Evolutionary conservation across 2,329 filamentous ascomycete species (phyloP).

Genomic region (Allantophomopsis cytisporea): DNA sequence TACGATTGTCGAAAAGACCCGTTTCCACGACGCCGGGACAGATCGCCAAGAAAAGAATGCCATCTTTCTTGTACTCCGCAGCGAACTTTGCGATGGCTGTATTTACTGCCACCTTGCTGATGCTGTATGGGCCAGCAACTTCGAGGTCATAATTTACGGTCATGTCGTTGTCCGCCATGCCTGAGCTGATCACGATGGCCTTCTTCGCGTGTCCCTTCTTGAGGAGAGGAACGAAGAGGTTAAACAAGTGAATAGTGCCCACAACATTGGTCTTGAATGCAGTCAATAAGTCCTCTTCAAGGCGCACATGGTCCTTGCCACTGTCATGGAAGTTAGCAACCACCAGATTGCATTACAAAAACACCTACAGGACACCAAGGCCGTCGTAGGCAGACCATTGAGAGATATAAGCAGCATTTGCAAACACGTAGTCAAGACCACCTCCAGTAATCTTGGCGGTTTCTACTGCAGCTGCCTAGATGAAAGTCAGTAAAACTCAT

Average conservation of each 20-base stretch:
- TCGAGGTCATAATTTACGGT: conserved; percentile 23
- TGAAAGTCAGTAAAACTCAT: conserved; percentile 25
- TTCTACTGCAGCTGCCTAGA: too few relatives aligned
- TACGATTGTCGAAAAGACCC: conserved; percentile 14
- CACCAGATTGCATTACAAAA: background rate
- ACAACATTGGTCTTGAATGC: conserved; percentile 32
- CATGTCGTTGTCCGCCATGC: conserved; percentile 30
- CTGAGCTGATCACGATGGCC: conserved; percentile 32
- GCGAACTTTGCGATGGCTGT: conserved; percentile 37
- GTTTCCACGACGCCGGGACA: conserved; percentile 35
- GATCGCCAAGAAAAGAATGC: conserved; percentile 36
- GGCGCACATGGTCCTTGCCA: conserved; percentile 11
- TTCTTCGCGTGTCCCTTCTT: conserved; percentile 36
- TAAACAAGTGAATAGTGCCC: conserved; percentile 37
- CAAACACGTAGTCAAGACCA: conserved; percentile 14
- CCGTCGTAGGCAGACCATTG: conserved; percentile 12
- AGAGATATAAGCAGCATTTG: conserved; percentile 28
- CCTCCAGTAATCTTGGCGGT: too few relatives aligned
- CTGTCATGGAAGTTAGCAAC: conserved; percentile 5
- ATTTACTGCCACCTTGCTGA: conserved; percentile 38
- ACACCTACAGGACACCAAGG: conserved; percentile 25
- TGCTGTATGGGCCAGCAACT: conserved; percentile 25
- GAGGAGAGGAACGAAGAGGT: conserved; percentile 37
- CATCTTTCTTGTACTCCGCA: conserved; percentile 31
- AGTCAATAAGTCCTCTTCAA: conserved; percentile 21